Base-by-base conservation (phyloP, 2,329 filamentous ascomycete genomes). In the Tolypocladium nubicola region DNA sequence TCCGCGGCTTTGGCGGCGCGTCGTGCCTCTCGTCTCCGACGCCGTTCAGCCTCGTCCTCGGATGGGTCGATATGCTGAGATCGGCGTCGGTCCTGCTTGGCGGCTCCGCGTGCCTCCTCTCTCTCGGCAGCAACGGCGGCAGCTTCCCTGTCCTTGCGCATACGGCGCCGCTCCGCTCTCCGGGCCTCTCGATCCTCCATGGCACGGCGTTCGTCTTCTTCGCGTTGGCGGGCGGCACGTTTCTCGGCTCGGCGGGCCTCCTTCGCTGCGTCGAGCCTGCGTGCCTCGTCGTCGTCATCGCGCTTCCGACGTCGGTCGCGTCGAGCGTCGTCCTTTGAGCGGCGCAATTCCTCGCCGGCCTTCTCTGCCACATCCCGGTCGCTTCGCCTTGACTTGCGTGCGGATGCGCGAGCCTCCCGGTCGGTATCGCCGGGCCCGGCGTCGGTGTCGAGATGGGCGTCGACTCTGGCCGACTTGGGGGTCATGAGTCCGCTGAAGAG, bases 401-500 rank as follows among this genome's bases (percentile, higher is more conserved):
- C 83, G 37, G 82, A 83, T 50, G 79, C 79, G 53, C 83, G 80
- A 26, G 80, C 82, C 67, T 88, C 86, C 33, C 78, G 75, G 14
- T 86, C 83, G 37, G 78, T 75, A 19, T 85, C 82, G 3, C 79
- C 74, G 58, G 76, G 73, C 8, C 72, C 69, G 11, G 68, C 72
- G 35, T 79, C 79, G 16, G 69, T 78, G 43, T 83, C 81, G 45
- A 69, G 73, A 58, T 77, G 79, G 9, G 71, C 75, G 43, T 80
- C 83, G 5, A 76, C 71, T 62, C 73, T 70, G 49, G 61, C 76
- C 14, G 75, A 63, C 60, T 75, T 76, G 10, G 77, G 71, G 53
- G 76, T 75, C 60, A 77, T 78, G 16, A 86, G 69, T 37, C 82
- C 82, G 54, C 83, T 83, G 62, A 91, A 84, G 7, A 90, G 75